Evolutionary conservation across 148 eudicot genomes (phyloP).

Genomic region (Linanthus parryae): DNA sequence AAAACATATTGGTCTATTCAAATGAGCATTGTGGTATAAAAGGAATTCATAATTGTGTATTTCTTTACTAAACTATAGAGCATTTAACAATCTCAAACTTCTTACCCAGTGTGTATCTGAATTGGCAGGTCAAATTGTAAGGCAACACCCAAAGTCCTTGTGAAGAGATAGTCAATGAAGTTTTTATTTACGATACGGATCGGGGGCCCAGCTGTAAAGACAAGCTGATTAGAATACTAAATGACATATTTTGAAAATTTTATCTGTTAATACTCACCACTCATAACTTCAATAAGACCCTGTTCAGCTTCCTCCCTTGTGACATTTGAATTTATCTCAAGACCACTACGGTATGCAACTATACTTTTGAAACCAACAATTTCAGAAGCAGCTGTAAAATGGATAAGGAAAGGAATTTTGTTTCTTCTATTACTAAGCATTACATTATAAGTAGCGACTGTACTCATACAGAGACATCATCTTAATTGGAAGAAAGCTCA

Average conservation of each 20-base stretch:
- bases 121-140: slow-evolving; percentile 56
- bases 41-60: too few relatives aligned
- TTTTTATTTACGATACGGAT: slow-evolving; percentile 65
- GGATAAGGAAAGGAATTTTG: slow-evolving; percentile 50
- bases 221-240: slow-evolving; percentile 9
- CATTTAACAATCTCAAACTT: not conserved
- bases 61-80: not conserved
- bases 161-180: slow-evolving; percentile 73
- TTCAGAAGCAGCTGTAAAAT: slow-evolving; percentile 48
- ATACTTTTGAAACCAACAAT: slow-evolving; percentile 85
- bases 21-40: too few relatives aligned
- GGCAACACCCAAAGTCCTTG: slow-evolving; percentile 78
- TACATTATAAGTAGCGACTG: too few relatives aligned
- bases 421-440: too few relatives aligned
- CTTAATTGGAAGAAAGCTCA: too few relatives aligned
- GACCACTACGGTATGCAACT: slow-evolving; percentile 97
- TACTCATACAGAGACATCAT: too few relatives aligned
- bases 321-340: slow-evolving; percentile 73
- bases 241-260: slow-evolving; percentile 1
- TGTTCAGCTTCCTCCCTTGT: slow-evolving; percentile 62
- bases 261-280: slow-evolving; percentile 35
- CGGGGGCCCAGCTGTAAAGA: slow-evolving; percentile 61
- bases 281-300: slow-evolving; percentile 68
- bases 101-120: slow-evolving; percentile 98
- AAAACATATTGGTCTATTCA: too few relatives aligned